Percentiles rank a stretch among this genome's conserved stretches.
phyloP scores from a whole-genome alignment of 768 basidiomycete species.

The Suillus occidentalis region DNA sequence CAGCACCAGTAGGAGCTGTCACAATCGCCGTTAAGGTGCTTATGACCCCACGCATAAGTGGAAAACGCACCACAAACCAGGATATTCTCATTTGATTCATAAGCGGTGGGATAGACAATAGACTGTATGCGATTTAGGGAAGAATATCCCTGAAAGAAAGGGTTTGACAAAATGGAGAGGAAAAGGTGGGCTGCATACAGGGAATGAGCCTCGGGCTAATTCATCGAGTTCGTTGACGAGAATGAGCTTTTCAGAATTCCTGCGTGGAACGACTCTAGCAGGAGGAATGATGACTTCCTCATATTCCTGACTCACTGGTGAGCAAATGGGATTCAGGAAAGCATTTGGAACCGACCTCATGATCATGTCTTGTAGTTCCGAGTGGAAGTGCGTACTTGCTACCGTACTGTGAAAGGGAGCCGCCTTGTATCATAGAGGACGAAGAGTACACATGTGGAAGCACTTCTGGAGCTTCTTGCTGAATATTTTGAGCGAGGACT shows the following conservation, averaged over 20 bases:
- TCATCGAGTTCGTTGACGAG: constrained; percentile 71
- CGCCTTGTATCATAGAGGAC: constrained; percentile 53
- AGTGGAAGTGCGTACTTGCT: constrained; percentile 79
- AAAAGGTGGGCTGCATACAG: constrained; percentile 46
- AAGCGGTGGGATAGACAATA: constrained; percentile 91
- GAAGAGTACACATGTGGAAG: constrained; percentile 92
- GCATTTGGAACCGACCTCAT: constrained; percentile 52
- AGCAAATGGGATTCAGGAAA: constrained; percentile 1
- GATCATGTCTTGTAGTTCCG: constrained; percentile 68
- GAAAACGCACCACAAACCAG: constrained; percentile 51
- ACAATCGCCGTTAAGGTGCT: constrained; percentile 3
- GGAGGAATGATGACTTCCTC: constrained; percentile 93
- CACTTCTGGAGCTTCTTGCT: constrained; percentile 58
- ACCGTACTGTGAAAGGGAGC: constrained; percentile 69
- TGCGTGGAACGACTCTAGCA: constrained; percentile 72
- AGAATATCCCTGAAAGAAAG: constrained; percentile 65
- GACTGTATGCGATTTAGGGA: constrained; percentile 93
- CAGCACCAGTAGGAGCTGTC: constrained; percentile 95
- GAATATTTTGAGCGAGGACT: constrained; percentile 14
- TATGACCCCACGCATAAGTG: background rate
- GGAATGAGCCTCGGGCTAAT: constrained; percentile 79
- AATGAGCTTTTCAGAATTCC: constrained; percentile 67
- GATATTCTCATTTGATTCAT: constrained; percentile 94
- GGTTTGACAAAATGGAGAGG: background rate
- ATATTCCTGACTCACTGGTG: constrained; percentile 55